Evolutionary conservation across 2,329 filamentous ascomycete species (phyloP), one percentile per base, ranked within the genome.

Genomic region (Dothistroma pini): DNA sequence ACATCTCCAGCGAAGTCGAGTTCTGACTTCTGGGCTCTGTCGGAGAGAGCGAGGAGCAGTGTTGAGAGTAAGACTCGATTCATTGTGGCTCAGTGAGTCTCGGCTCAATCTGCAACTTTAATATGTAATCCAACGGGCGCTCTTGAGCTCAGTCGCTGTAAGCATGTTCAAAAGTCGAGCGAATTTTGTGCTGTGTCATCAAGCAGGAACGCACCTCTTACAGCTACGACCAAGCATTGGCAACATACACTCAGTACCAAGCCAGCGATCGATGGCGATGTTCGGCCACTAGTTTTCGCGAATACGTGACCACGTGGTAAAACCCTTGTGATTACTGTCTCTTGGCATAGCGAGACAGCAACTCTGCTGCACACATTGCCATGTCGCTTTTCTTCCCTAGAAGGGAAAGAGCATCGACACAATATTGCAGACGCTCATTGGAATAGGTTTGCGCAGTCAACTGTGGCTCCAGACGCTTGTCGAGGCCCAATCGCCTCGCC

Each of bases 381-480:
- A 60, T 63, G 22, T 63, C 61, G 48, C 61, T 63, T 50, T 63
- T 63, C 25, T 57, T 63, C 22, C 61, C 58, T 19, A 63, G 38
- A 9, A 63, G 58, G 21, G 58, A 35, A 22, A 63, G 41, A 19
- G 57, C 61, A 25, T 63, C 61, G 19, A 60, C 54, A 16, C 61
- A 63, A 47, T 56, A 63, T 19, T 59, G 54, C 50, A 63, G 29
- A 12, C 57, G 54, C 29, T 59, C 48, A 21, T 54, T 57, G 21
- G 61, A 49, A 12, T 32, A 35, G 11, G 10, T 53, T 16, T 57
- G 38, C 16, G 52, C 48, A 6, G 32, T 9, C 10, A 54, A n/a
- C 16, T 48, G 25, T 12, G 48, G 50, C 31, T 52, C 50, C 16
- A 52, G 25, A 31, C 51, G 35, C n/a, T 38, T 41, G 11, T 56